These are phyloP conservation scores for Aspergillus panamensis DNA, from an alignment of 495 filamentous ascomycete genomes.

Conservation along the genomic window DNA sequence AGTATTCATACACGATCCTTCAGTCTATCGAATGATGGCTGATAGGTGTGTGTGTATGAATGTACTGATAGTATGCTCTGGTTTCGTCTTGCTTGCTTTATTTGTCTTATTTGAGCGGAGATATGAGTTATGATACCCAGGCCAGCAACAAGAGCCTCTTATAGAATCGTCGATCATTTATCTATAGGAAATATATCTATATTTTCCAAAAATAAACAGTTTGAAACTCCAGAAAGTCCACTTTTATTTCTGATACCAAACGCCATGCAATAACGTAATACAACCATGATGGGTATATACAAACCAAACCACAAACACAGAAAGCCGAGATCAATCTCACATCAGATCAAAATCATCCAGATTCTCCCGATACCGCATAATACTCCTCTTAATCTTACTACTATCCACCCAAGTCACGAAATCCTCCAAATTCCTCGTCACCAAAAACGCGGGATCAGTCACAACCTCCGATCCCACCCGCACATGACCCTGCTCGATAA, in stretches of 20 bases:
- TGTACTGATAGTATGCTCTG: not conserved
- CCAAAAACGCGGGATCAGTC: constrained; percentile 63
- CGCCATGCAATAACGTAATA: constrained; percentile 3
- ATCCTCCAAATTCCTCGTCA: constrained; percentile 80
- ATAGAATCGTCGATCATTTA: not conserved
- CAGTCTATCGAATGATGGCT: not conserved
- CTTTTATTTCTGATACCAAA: not conserved
- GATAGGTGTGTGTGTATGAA: not conserved
- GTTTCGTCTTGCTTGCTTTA: not conserved
- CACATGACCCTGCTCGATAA: constrained; percentile 95
- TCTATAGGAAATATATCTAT: too few species aligned
- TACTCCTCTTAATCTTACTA: constrained; percentile 94
- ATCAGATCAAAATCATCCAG: constrained; percentile 95
- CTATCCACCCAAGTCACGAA: constrained; percentile 96
- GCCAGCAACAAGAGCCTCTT: not conserved
- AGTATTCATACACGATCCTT: too few species aligned
- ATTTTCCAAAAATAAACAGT: too few species aligned
- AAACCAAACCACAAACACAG: constrained; percentile 9
- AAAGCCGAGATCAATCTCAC: constrained; percentile 27
- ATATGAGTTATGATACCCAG: constrained; percentile 10
- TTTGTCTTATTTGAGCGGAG: constrained; percentile 7
- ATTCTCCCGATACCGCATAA: constrained; percentile 90
- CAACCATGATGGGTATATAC: constrained; percentile 3
- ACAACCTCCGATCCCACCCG: constrained; percentile 88
- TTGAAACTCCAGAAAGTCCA: too few species aligned